Base-by-base conservation (phyloP, 179 eudicot genomes). In the Actinidia arguta region DNA sequence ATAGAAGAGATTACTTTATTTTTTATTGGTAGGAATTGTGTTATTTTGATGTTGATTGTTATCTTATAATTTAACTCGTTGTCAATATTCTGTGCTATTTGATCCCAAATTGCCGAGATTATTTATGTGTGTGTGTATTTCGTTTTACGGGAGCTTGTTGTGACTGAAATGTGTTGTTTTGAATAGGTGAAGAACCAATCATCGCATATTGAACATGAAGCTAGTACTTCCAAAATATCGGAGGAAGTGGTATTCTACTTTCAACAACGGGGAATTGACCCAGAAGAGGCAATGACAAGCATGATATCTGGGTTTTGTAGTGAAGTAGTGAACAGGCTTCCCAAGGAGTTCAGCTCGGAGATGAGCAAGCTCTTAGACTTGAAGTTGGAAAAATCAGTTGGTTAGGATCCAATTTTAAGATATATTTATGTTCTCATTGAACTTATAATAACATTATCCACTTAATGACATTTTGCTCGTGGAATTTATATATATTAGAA, bases 251-350 rank as follows among this genome's bases (percentile, higher is more conserved):
- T n/a, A n/a, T 61, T 61, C 66, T 61, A 61, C 9, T 61, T 61
- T 61, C 66, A 61, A 22, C 31, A 61, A 12, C 20, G 66, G 66
- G 31, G 66, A 20, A 22, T 58, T 61, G 66, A 61, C 24, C 66
- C 7, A 61, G 66, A 61, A 61, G 24, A 61, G 27, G 66, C 31
- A 61, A 61, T 61, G 66, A 27, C 66, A 22, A 22, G 11, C 12
- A 61, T 61, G 66, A 61, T 61, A 22, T 61, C 66, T 22, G 13
- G 64, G 64, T 59, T 59, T n/a, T 59, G 64, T 22, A 59, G 25
- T 59, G 64, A 59, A 59, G 64, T n/a, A 59, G 20, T 59, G 20
- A 59, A 59, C 64, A 58, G 8, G 64, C 64, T 59, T 59, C 64
- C 64, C 22, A 9, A n/a, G 64, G 64, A 59, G 12, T 59, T 59